These are phyloP conservation scores for Clonostachys rosea DNA, from an alignment of 2,329 filamentous ascomycete genomes.

Conservation along the genomic window DNA sequence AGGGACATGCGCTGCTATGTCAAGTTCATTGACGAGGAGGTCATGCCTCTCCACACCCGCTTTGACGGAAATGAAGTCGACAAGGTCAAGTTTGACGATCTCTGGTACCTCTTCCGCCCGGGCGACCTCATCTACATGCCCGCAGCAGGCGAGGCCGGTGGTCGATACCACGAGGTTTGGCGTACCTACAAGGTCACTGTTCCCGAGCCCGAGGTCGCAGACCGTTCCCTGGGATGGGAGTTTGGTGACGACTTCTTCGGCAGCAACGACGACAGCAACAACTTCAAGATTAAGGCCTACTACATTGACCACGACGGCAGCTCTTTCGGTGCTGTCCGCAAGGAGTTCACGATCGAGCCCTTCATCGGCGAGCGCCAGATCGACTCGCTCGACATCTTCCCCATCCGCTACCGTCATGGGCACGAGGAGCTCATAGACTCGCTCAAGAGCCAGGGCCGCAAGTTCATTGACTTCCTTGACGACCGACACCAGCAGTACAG, in stretches of 20 bases:
- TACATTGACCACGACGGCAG: constrained; percentile 36
- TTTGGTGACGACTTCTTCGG: constrained; percentile 22
- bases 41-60: constrained; percentile 26
- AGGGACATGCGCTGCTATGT: constrained; percentile 36
- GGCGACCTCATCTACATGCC: constrained; percentile 33
- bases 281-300: constrained; percentile 29
- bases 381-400: constrained; percentile 27
- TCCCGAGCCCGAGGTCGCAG: constrained; percentile 20
- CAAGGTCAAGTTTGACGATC: constrained; percentile 30
- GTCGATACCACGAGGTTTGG: constrained; percentile 32
- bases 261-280: constrained; percentile 14
- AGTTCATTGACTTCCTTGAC: constrained; percentile 22
- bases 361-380: constrained; percentile 31
- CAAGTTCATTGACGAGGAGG: constrained; percentile 33
- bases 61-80: constrained; percentile 17
- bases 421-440: constrained; percentile 24
- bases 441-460: constrained; percentile 21
- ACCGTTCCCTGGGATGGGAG: constrained; percentile 23
- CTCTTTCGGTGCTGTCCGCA: constrained; percentile 27
- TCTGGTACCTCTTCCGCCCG: constrained; percentile 33
- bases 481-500: constrained; percentile 33
- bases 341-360: constrained; percentile 25
- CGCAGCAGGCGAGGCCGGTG: constrained; percentile 20
- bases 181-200: constrained; percentile 24
- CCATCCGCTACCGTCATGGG: constrained; percentile 29